These are phyloP conservation scores for Exophiala lecanii-corni DNA, from an alignment of 2,329 filamentous ascomycete genomes.

Conservation along the genomic window DNA sequence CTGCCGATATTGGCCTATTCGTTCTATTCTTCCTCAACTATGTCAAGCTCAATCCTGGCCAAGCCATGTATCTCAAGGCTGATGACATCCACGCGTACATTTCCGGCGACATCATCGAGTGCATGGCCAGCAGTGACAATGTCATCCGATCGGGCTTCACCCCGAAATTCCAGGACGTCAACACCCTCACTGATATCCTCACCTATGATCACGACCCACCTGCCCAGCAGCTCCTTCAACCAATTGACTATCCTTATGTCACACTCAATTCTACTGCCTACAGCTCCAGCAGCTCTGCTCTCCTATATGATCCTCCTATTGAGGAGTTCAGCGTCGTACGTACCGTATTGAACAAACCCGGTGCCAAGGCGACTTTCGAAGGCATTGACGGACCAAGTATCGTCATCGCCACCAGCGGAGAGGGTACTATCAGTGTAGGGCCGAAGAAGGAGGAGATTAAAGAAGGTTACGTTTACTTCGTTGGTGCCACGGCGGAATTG, in stretches of 20 bases:
- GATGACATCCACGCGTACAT: constrained; percentile 95
- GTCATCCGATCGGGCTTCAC: constrained; percentile 96
- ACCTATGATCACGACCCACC: constrained; percentile 96
- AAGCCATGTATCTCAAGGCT: constrained; percentile 92
- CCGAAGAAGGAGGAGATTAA: constrained; percentile 70
- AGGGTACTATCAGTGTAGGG: constrained; percentile 79
- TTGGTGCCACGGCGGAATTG: constrained; percentile 81
- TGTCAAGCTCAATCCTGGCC: constrained; percentile 78
- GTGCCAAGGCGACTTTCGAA: constrained; percentile 83
- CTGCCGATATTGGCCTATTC: constrained; percentile 84
- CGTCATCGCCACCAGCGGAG: constrained; percentile 80
- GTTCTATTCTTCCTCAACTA: constrained; percentile 98
- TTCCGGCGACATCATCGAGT: constrained; percentile 82
- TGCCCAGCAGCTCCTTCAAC: constrained; percentile 86
- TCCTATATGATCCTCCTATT: constrained; percentile 91
- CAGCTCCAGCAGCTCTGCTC: constrained; percentile 65
- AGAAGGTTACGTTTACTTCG: constrained; percentile 73
- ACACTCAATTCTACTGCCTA: constrained; percentile 79
- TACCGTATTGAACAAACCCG: constrained; percentile 63
- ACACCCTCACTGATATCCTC: constrained; percentile 81
- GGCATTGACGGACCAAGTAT: constrained; percentile 84
- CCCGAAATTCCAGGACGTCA: constrained; percentile 95
- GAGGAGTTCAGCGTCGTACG: constrained; percentile 91
- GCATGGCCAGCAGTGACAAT: constrained; percentile 98
- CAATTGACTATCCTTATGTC: constrained; percentile 78